Conservation (phyloP, 2,329 filamentous ascomycete genomes). For the Arthroderma uncinatum region DNA sequence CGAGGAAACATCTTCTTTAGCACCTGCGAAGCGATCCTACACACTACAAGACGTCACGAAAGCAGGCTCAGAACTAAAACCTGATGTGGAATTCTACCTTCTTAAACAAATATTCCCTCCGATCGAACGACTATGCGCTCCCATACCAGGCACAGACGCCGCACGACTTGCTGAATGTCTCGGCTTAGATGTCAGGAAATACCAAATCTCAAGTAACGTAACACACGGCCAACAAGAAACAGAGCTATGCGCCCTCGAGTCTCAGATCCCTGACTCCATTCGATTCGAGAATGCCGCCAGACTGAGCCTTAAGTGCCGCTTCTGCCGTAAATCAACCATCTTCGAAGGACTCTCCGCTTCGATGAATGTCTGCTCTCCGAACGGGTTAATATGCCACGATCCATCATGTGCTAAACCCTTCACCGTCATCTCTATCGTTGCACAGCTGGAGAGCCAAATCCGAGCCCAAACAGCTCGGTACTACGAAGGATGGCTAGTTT, state of each 20-base stretch:
- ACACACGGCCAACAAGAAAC: slow-evolving; percentile 44
- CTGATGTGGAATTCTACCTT: slow-evolving; percentile 96
- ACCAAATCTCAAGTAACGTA: slow-evolving; percentile 56
- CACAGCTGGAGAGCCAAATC: slow-evolving; percentile 78
- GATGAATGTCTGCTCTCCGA: slow-evolving; percentile 52
- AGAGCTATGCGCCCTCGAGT: slow-evolving; percentile 84
- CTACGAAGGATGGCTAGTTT: slow-evolving; percentile 85
- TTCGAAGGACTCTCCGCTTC: slow-evolving; percentile 65
- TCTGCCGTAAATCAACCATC: slow-evolving; percentile 58
- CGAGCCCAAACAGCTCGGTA: slow-evolving; percentile 68
- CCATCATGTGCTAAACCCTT: slow-evolving; percentile 53
- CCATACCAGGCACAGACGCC: slow-evolving; percentile 85
- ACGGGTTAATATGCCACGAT: slow-evolving; percentile 62
- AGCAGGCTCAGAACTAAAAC: slow-evolving; percentile 59
- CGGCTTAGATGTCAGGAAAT: slow-evolving; percentile 80
- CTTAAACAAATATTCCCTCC: slow-evolving; percentile 97
- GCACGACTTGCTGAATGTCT: slow-evolving; percentile 84
- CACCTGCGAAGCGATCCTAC: slow-evolving; percentile 76
- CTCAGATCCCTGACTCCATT: slow-evolving; percentile 81
- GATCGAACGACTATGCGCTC: slow-evolving; percentile 92
- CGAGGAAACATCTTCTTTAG: slow-evolving; percentile 50
- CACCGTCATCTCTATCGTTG: slow-evolving; percentile 61
- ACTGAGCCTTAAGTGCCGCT: slow-evolving; percentile 66
- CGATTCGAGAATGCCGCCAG: slow-evolving; percentile 75
- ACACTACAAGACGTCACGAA: slow-evolving; percentile 77